Conservation (phyloP, 2,329 filamentous ascomycete genomes). For the Fusarium torulosum region DNA sequence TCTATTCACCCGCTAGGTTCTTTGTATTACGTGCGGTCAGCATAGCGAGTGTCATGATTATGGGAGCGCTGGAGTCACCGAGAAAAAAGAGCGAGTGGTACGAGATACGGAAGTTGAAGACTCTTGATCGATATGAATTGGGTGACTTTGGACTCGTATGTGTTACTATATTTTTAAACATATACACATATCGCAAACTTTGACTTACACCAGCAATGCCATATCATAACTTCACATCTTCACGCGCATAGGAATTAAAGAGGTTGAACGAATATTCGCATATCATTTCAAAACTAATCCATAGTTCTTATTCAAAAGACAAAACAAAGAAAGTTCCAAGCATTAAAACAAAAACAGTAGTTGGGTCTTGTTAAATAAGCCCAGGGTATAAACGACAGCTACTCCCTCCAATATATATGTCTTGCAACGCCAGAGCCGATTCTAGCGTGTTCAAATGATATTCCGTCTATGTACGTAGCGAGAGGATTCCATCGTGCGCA, state of each 20-base stretch:
- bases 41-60: not conserved
- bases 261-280: constrained; percentile 37
- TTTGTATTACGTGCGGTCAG: no score
- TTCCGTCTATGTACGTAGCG: constrained; percentile 24
- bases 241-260: not conserved
- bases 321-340: constrained; percentile 15
- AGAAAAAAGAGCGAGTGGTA: constrained; percentile 28
- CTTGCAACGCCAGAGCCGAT: constrained; percentile 33
- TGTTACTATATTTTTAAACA: constrained; percentile 4
- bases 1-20: no score
- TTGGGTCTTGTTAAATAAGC: constrained; percentile 16
- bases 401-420: constrained; percentile 27
- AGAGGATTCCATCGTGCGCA: constrained; percentile 32
- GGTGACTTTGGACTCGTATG: not conserved
- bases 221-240: not conserved
- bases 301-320: constrained; percentile 17
- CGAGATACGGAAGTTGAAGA: constrained; percentile 11
- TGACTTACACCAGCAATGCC: not conserved
- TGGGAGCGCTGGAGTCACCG: constrained; percentile 38
- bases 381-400: constrained; percentile 46
- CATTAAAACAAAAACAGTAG: constrained; percentile 11
- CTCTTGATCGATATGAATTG: not conserved
- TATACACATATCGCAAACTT: constrained; percentile 1
- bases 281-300: constrained; percentile 40
- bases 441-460: constrained; percentile 24